These are phyloP conservation scores for Butyriboletus loyo DNA, from an alignment of 768 basidiomycete species.

Conservation along the genomic window DNA sequence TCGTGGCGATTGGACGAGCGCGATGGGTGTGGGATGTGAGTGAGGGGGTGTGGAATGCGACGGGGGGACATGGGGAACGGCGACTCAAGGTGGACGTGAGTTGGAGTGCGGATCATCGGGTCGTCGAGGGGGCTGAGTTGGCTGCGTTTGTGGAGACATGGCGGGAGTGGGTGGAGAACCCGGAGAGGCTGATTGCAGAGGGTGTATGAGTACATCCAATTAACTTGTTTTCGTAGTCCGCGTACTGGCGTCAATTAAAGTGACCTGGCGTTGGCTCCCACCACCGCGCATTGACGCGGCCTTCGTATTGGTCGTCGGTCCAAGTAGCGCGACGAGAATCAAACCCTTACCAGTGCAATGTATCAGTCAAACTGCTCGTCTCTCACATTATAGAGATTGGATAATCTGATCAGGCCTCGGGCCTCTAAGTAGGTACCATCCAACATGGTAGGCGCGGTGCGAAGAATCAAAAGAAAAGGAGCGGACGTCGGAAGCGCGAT, in stretches of 20 bases:
- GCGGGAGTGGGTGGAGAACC: conserved; percentile 76
- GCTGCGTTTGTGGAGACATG: conserved; percentile 86
- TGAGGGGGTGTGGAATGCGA: conserved; percentile 32
- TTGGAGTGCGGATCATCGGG: conserved; percentile 85
- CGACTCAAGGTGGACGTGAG: conserved; percentile 63
- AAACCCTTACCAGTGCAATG: too few species aligned
- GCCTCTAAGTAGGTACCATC: too few species aligned
- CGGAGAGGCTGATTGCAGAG: conserved; percentile 62
- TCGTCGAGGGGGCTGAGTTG: conserved; percentile 86
- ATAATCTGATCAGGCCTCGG: too few species aligned
- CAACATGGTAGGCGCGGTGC: too few species aligned
- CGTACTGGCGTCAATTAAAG: too few species aligned
- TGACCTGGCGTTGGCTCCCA: not conserved
- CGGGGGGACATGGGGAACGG: conserved; percentile 39
- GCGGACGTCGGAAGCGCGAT: too few species aligned
- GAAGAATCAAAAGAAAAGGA: too few species aligned
- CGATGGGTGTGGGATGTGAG: conserved; percentile 75
- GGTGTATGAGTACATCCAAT: conserved; percentile 30
- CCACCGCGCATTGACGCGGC: not conserved
- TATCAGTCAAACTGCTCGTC: too few species aligned
- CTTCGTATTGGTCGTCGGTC: too few species aligned
- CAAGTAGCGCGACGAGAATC: too few species aligned
- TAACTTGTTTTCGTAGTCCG: too few species aligned
- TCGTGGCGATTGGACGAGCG: conserved; percentile 77
- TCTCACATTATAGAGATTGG: too few species aligned